Percentiles rank a stretch among this genome's conserved stretches.
These are phyloP conservation scores for Mimosa bimucronata DNA, from an alignment of 306 rosid species.

Conservation along the genomic window DNA sequence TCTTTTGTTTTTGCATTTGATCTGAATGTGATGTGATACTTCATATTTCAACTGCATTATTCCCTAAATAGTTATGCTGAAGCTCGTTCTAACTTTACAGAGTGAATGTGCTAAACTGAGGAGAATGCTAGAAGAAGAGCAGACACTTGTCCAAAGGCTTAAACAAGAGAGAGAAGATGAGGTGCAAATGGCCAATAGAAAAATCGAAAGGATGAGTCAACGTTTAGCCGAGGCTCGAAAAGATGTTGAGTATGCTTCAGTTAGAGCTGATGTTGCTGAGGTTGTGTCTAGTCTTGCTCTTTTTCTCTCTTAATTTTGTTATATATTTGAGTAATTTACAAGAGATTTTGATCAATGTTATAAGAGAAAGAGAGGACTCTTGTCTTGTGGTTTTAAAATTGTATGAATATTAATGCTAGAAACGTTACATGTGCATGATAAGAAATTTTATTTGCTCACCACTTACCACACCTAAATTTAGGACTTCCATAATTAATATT, in stretches of 20 bases:
- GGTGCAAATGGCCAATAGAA: too few species aligned
- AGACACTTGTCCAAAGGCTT: neutral
- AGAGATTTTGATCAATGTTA: neutral
- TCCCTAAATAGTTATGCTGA: neutral
- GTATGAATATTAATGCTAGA: neutral
- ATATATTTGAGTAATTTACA: neutral
- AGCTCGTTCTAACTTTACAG: neutral
- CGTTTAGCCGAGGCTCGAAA: neutral
- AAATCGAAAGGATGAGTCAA: neutral
- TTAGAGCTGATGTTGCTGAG: neutral
- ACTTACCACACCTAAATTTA: neutral
- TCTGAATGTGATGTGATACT: too few species aligned
- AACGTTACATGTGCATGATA: neutral
- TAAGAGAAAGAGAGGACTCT: too few species aligned
- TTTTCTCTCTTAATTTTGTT: neutral
- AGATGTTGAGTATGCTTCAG: neutral
- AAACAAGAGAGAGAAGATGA: neutral
- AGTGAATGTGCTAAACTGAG: slow-evolving; percentile 3
- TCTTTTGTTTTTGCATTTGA: neutral
- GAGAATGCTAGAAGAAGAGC: neutral
- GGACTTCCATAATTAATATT: neutral
- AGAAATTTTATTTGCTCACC: neutral
- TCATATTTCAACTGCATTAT: neutral
- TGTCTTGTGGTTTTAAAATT: too few species aligned
- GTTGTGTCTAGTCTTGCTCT: neutral